Base-by-base conservation (phyloP, 768 basidiomycete genomes). In the Phaffia australis region DNA sequence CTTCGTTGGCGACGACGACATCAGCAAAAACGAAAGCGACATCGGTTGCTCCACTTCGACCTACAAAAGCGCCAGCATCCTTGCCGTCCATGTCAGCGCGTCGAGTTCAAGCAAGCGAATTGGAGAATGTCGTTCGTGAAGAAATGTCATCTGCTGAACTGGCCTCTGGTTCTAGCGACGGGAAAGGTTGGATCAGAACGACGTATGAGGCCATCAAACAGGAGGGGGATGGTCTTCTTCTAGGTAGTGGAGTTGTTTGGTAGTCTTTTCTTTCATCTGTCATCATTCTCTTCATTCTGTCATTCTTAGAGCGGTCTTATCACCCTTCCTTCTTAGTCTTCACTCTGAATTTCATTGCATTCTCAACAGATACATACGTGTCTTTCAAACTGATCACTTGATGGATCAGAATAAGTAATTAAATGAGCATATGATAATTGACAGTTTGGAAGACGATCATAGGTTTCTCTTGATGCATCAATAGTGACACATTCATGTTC, bases 211-310 rank as follows among this genome's bases (percentile, higher is more conserved):
- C 18, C 51, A 35, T 67, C 30, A 60, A 67, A 42, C 47, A 60
- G 48, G 66, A 62, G 29, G 60, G 60, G 11, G 66, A 67, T 29
- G 66, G 66, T 25, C 52, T 50, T 19, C 11, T 67, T 47, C 18
- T 67, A 4, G 66, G 66, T 32, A 67, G 52, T 29, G 66, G 66
- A 3, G 66, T 67, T 7, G 60, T 67, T 6, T 67, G 66, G 66
- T 67, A 61, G 51, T 48, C 18, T 35, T 30, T 29, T 5, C n/a
- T 46, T 35, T 52, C 30, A 5, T 50, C 30, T n/a, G 46, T 47
- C 52, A 14, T 60, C 64, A 32, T 54, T 56, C 29, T 52, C 49
- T 42, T 21, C 23, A 30, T 47, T 32, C 7, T 48, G 55, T 35
- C 56, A 48, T 27, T 64, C 35, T 56, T 58, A 11, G 11, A 42